phyloP scores from a whole-genome alignment of 1,284 basidiomycete species.

The Ganoderma resinaceum region DNA sequence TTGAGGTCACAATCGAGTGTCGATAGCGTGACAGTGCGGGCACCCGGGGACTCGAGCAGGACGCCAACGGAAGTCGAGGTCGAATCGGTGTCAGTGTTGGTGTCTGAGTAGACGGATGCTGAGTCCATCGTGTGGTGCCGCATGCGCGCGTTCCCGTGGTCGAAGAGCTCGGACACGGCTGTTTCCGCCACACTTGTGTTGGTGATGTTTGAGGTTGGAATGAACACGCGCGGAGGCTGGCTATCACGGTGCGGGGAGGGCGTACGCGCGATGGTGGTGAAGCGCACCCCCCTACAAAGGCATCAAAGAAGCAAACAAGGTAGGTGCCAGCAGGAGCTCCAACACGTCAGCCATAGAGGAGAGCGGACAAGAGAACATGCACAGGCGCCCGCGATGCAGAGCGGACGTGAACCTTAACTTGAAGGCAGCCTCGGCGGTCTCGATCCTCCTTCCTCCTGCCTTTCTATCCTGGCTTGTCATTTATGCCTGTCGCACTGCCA shows the following conservation, averaged over 20 bases:
- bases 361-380: too few species aligned
- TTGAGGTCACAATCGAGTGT: neutral
- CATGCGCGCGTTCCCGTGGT: neutral
- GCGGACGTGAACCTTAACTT: too few species aligned
- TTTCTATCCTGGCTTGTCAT: too few species aligned
- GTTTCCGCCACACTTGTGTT: constrained; percentile 7
- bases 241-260: neutral
- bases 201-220: constrained; percentile 12
- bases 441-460: too few species aligned
- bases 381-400: too few species aligned
- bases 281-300: too few species aligned
- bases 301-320: too few species aligned
- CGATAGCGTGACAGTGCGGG: constrained; percentile 10
- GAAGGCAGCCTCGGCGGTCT: too few species aligned
- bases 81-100: neutral
- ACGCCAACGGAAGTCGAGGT: constrained; percentile 8
- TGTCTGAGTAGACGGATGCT: constrained; percentile 14
- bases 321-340: too few species aligned
- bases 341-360: too few species aligned
- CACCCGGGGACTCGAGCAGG: constrained; percentile 1
- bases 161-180: constrained; percentile 13
- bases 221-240: constrained; percentile 9
- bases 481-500: too few species aligned
- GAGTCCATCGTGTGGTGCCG: constrained; percentile 17
- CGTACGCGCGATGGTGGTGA: neutral